Base-by-base conservation (phyloP, 208 protist species). In the Tritrichomonas musculus region DNA sequence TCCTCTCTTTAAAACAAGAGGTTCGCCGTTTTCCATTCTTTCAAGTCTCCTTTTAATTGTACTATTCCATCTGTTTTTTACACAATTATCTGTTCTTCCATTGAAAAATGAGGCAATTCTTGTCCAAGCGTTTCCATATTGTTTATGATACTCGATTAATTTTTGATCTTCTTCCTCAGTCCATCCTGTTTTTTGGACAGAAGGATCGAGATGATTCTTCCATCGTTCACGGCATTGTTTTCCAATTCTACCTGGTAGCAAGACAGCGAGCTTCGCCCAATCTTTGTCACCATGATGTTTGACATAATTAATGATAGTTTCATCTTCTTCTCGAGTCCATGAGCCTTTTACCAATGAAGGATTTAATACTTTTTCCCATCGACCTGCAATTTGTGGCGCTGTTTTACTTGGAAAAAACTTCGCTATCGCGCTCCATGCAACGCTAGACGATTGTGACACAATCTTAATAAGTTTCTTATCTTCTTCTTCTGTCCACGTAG, bases 351-450 rank as follows among this genome's bases (percentile, higher is more conserved):
- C 99, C 60, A 99, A 98, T 55, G 95, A 96, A 17, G 98, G 99
- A 94, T 99, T 98, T 11, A 99, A 97, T 97, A 99, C 99, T 94
- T 98, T 98, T 93, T 99, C 97, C 98, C 98, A 99, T 13, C 98
- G 96, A 1, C 98, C 98, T 93, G 99, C 99, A 96, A 98, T 99
- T 95, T 99, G 99, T 94, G 98, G 97, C 25, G 98, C 97, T 1
- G 98, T 98, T 95, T 99, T 99, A 82, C 98, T 96, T 47, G 96
- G 96, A 57, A 99, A 96, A 73, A 99, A 97, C 2, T 77, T 77
- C 5, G 69, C 69, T 41, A 77, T 77, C 36, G 25, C 69, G 13
- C 30, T 77, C 69, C 69, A 77, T 44, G 25, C 36, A 44, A 77
- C 33, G 5, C 14, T 25, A 13, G 25, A 25, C 69, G 25, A 25